Conservation (phyloP, 2,329 filamentous ascomycete species). For the Alternaria hordeiaustralica region DNA sequence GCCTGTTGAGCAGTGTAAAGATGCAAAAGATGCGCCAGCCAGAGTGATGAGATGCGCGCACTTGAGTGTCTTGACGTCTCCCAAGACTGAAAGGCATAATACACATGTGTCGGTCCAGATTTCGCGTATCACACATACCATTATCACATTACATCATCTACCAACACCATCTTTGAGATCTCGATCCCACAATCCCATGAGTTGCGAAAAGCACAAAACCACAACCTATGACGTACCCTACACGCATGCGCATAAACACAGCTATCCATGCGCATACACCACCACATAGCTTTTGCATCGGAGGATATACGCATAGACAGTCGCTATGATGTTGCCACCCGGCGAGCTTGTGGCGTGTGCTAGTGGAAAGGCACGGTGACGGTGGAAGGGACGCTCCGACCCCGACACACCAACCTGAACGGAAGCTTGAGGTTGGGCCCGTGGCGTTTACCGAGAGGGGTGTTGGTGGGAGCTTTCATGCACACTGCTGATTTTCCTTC, state of each 20-base stretch:
- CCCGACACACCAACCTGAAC: background rate
- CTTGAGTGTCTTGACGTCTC: too few species aligned
- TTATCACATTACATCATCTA: background rate
- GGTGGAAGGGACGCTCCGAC: background rate
- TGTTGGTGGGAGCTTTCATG: background rate
- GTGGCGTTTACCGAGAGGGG: background rate
- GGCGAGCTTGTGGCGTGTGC: background rate
- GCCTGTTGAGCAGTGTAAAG: background rate
- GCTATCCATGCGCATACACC: background rate
- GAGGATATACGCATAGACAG: background rate
- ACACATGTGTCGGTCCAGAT: background rate
- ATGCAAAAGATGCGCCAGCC: background rate
- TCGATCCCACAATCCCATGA: background rate
- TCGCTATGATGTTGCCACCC: background rate
- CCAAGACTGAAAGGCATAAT: too few species aligned
- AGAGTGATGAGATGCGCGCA: too few species aligned
- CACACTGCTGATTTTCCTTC: background rate
- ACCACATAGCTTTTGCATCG: background rate
- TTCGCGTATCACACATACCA: fast-evolving
- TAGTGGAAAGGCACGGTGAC: background rate
- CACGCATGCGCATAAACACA: background rate
- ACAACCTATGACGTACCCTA: background rate
- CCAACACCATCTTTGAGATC: background rate
- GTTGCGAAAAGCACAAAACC: background rate
- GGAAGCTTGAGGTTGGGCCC: background rate